Conservation (phyloP, 192 early-diverging fungal species). For the Umbelopsis vinacea region DNA sequence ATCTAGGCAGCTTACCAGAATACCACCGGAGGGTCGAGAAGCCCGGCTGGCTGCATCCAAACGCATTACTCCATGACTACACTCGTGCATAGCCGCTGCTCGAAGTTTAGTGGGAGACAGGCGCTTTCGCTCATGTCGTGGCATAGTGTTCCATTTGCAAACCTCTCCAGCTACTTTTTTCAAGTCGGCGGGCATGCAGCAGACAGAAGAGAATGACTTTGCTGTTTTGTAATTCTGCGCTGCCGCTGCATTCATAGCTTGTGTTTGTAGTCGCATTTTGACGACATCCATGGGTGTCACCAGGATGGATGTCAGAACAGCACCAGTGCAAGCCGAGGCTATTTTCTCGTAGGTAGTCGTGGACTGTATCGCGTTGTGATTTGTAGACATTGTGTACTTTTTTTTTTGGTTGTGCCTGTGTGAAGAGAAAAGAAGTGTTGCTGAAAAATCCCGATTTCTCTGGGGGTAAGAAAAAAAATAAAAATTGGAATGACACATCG, state of each 20-base stretch:
- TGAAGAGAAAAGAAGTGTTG: neutral
- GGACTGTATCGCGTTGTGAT: conserved; percentile 15
- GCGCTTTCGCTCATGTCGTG: conserved; percentile 11
- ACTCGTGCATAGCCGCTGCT: conserved; percentile 14
- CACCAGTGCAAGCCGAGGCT: conserved; percentile 81
- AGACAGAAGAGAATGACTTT: neutral
- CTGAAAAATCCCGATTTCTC: conserved; percentile 1
- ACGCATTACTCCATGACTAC: neutral
- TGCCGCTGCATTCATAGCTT: conserved; percentile 33
- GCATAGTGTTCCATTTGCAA: conserved; percentile 13
- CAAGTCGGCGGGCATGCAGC: conserved; percentile 6
- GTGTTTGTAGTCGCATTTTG: conserved; percentile 82
- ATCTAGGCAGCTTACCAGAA: neutral
- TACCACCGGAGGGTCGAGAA: neutral
- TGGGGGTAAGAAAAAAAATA: neutral
- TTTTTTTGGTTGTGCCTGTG: neutral
- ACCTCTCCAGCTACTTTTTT: conserved; percentile 12
- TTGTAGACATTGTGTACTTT: neutral
- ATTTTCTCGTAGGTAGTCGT: conserved; percentile 67
- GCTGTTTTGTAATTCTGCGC: neutral
- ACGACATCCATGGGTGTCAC: conserved; percentile 88
- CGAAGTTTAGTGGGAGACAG: neutral
- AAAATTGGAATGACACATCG: neutral
- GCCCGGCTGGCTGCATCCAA: conserved; percentile 4
- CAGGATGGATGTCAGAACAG: conserved; percentile 79